Evolutionary conservation across 1,284 basidiomycete genomes (phyloP).

Genomic region (Schizophyllum amplum): DNA sequence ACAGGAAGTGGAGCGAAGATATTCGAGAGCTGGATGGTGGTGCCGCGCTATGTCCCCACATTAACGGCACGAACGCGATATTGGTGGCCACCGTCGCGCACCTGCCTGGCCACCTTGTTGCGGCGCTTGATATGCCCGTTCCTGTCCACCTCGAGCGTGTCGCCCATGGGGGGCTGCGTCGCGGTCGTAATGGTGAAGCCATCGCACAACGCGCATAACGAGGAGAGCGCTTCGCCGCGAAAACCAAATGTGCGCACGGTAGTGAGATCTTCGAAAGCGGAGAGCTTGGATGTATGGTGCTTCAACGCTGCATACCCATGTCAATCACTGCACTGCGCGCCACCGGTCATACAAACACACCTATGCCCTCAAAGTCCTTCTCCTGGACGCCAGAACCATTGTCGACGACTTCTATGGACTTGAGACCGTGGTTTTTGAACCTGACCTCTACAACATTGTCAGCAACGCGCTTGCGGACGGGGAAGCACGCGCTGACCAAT

Average conservation of each 20-base stretch:
- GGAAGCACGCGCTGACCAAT: slow-evolving; percentile 53
- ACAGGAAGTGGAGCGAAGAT: slow-evolving; percentile 86
- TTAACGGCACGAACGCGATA: slow-evolving; percentile 1
- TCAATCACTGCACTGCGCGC: background rate
- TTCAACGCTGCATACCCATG: slow-evolving; percentile 57
- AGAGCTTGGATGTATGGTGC: slow-evolving; percentile 91
- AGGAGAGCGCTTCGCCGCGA: slow-evolving; percentile 91
- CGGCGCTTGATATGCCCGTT: slow-evolving; percentile 49
- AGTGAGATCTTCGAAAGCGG: slow-evolving; percentile 69
- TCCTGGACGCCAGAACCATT: slow-evolving; percentile 85
- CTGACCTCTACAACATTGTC: slow-evolving; percentile 60
- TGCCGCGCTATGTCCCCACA: slow-evolving; percentile 64
- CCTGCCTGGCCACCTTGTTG: slow-evolving; percentile 68
- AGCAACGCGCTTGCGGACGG: slow-evolving; percentile 1
- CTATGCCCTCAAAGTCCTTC: slow-evolving; percentile 72
- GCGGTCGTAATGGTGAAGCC: slow-evolving; percentile 68
- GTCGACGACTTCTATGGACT: slow-evolving; percentile 86
- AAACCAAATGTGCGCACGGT: slow-evolving; percentile 88
- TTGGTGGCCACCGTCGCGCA: slow-evolving; percentile 25
- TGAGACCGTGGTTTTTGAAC: slow-evolving; percentile 85
- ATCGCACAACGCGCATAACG: slow-evolving; percentile 82
- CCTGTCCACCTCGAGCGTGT: slow-evolving; percentile 63
- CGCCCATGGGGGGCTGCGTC: slow-evolving; percentile 71
- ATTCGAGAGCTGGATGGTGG: slow-evolving; percentile 70
- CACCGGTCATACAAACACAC: slow-evolving; percentile 32